Base-by-base conservation (phyloP, 2,329 filamentous ascomycete genomes). In the Fusarium sp. region DNA sequence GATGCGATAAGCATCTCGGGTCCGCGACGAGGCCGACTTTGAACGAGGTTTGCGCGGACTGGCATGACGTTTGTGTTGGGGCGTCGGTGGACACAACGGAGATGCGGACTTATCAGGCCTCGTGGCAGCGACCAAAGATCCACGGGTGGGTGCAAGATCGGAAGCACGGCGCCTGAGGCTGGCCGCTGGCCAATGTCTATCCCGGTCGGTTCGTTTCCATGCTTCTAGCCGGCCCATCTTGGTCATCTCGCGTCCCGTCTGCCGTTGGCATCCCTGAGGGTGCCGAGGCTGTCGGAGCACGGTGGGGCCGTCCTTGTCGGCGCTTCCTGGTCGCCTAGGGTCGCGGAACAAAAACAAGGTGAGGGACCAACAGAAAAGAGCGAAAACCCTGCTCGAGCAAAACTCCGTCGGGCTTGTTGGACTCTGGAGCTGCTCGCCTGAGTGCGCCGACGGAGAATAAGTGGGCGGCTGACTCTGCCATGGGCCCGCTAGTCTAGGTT, bases 371-470 rank as follows among this genome's bases (percentile, higher is more conserved):
- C 48, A 37, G 18, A 12, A 52, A 30, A 30, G 9, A 18, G n/a
- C n/a, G 7, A 23, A n/a, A 57, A 34, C 55, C 52, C 43, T 51
- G 46, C 44, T 15, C 28, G 27, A 36, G 37, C 53, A 16, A 69
- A 71, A 64, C 44, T 51, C 67, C 71, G 69, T 59, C 62, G 66
- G 66, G n/a, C 23, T 23, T 48, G 34, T 65, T 73, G 51, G 44
- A 7, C 48, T 43, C 58, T 51, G 13, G 31, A 37, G 40, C 16
- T 18, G 30, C 47, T 60, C 57, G 48, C 43, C 55, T 52, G 31
- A 61, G 15, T 37, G 34, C 18, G 15, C 48, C 28, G 34, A 56
- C 40, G 44, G 54, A 51, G 31, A 34, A 56, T 27, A 52, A 54
- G 40, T 41, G 44, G 15, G 13, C 12, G 34, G 3, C 23, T 23